phyloP scores from a whole-genome alignment of 2,329 filamentous ascomycete species.

The Westerdykella ornata region DNA sequence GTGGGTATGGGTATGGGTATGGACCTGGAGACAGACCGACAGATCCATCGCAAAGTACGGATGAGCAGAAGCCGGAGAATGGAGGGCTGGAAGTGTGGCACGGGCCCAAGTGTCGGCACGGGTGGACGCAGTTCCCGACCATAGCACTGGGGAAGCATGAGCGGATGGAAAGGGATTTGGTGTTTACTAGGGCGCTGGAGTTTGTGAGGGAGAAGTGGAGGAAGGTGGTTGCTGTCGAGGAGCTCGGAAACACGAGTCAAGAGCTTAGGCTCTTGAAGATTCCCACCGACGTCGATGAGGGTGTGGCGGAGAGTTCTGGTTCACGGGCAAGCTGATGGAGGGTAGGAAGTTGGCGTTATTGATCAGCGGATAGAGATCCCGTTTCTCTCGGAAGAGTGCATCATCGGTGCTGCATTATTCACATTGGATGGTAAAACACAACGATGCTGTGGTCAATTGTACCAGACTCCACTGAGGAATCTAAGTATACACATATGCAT shows the following conservation, averaged over 20 bases:
- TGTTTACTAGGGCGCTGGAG: conserved; percentile 32
- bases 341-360: not conserved
- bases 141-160: conserved; percentile 35
- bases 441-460: too few relatives aligned
- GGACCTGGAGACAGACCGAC: conserved; percentile 6
- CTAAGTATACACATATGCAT: too few relatives aligned
- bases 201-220: conserved; percentile 37
- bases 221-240: conserved; percentile 14
- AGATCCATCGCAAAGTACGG: conserved; percentile 1
- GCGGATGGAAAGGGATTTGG: conserved; percentile 30
- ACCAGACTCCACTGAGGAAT: too few relatives aligned
- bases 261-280: conserved; percentile 17
- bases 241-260: conserved; percentile 11
- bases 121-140: conserved; percentile 42
- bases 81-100: conserved; percentile 37
- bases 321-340: not conserved
- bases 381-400: too few relatives aligned
- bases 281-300: conserved; percentile 4
- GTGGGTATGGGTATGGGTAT: conserved; percentile 3
- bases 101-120: conserved; percentile 32
- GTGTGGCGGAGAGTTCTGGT: not conserved
- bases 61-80: conserved; percentile 14
- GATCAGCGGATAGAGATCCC: too few relatives aligned
- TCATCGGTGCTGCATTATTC: too few relatives aligned
- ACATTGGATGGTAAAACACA: too few relatives aligned